phyloP scores from a whole-genome alignment of 306 rosid genomes.

The Lathyrus sativus region DNA sequence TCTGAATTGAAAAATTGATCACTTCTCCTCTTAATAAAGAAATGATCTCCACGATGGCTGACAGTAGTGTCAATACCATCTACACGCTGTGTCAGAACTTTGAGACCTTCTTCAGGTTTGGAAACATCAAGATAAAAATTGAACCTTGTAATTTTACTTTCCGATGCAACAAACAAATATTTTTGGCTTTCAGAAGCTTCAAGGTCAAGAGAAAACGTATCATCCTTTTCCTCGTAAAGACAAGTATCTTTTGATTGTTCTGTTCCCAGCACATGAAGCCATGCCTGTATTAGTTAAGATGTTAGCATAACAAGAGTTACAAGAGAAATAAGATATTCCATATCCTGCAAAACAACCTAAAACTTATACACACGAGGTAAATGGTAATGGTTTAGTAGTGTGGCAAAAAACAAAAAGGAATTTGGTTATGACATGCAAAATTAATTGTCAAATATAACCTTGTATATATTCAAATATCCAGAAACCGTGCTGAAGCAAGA shows the following conservation, averaged over 20 bases:
- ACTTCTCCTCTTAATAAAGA: slow-evolving; percentile 74
- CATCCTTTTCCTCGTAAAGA: slow-evolving; percentile 81
- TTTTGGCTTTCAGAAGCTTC: slow-evolving; percentile 79
- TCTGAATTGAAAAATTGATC: slow-evolving; percentile 79
- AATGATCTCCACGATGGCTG: slow-evolving; percentile 87
- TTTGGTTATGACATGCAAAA: slow-evolving; percentile 12
- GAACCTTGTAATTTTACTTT: slow-evolving; percentile 82
- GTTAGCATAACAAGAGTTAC: slow-evolving; percentile 28
- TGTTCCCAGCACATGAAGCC: slow-evolving; percentile 78
- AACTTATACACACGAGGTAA: background rate
- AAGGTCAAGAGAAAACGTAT: slow-evolving; percentile 76
- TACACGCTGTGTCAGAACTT: slow-evolving; percentile 72
- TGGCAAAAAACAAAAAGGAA: background rate
- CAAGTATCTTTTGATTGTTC: slow-evolving; percentile 73
- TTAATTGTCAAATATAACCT: slow-evolving; percentile 6
- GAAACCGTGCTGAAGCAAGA: slow-evolving; percentile 16
- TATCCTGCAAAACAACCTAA: background rate
- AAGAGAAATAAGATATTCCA: slow-evolving; percentile 16
- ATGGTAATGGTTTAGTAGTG: slow-evolving; percentile 4
- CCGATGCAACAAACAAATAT: slow-evolving; percentile 82
- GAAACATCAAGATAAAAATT: slow-evolving; percentile 84
- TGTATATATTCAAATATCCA: slow-evolving; percentile 15
- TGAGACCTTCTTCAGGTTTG: slow-evolving; percentile 72
- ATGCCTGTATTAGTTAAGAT: slow-evolving; percentile 57
- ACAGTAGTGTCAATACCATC: slow-evolving; percentile 75